phyloP scores from a whole-genome alignment of 306 rosid genomes.

The Prunus armeniaca region DNA sequence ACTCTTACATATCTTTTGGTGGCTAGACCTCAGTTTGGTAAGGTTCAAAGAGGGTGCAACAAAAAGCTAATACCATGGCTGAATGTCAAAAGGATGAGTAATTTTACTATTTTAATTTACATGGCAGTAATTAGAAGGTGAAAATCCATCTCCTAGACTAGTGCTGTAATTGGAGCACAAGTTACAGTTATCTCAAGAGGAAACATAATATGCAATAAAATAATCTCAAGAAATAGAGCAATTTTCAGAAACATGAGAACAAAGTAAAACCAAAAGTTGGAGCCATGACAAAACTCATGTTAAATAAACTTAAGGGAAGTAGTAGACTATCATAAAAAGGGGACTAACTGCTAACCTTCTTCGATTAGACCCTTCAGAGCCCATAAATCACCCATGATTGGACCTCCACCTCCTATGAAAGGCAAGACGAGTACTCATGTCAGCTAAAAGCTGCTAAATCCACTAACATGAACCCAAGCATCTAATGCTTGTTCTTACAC shows the following conservation, averaged over 20 bases:
- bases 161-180: neutral
- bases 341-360: constrained; percentile 50
- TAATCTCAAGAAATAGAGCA: neutral
- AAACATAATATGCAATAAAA: neutral
- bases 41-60: neutral
- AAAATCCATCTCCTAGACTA: neutral
- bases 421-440: constrained; percentile 26
- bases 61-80: neutral
- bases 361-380: constrained; percentile 93
- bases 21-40: neutral
- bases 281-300: neutral
- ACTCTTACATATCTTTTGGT: neutral
- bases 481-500: neutral
- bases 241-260: neutral
- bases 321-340: neutral
- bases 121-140: neutral
- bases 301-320: neutral
- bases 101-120: neutral
- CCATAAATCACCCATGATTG: constrained; percentile 99
- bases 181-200: neutral
- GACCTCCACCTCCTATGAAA: constrained; percentile 88
- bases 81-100: neutral
- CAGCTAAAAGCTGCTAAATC: constrained; percentile 18
- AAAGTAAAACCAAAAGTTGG: neutral
- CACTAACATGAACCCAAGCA: neutral